A percentile compares a stretch with the other conserved stretches of the same genome.
These are phyloP conservation scores for Epichloe gansuensis DNA, from an alignment of 2,329 filamentous ascomycete species.

Conservation along the genomic window DNA sequence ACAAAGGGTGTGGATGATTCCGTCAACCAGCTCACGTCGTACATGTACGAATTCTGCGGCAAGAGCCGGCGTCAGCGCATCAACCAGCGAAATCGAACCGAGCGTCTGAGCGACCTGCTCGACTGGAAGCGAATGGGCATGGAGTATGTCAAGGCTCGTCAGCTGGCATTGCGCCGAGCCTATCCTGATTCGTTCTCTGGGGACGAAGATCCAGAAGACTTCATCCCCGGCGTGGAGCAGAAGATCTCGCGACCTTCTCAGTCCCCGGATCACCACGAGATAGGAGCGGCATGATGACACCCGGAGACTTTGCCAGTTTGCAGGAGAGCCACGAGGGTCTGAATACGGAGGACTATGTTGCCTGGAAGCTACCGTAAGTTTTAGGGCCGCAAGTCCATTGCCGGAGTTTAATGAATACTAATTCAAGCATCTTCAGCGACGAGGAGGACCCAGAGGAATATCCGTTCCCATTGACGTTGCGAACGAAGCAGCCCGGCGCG, in stretches of 20 bases:
- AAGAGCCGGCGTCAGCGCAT: slow-evolving; percentile 96
- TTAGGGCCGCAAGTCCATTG: not conserved
- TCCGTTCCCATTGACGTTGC: slow-evolving; percentile 46
- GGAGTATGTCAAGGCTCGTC: slow-evolving; percentile 96
- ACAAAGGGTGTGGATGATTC: slow-evolving; percentile 95
- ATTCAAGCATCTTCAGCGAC: slow-evolving; percentile 42
- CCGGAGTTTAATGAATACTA: not conserved
- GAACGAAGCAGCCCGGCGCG: slow-evolving; percentile 35
- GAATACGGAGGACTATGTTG: slow-evolving; percentile 93
- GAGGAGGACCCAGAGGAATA: slow-evolving; percentile 82
- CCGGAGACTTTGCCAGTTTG: slow-evolving; percentile 90
- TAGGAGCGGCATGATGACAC: slow-evolving; percentile 95
- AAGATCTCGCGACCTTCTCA: slow-evolving; percentile 92
- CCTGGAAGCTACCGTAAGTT: slow-evolving; percentile 95
- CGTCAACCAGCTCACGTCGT: slow-evolving; percentile 80
- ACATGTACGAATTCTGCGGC: slow-evolving; percentile 83
- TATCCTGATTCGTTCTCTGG: slow-evolving; percentile 78
- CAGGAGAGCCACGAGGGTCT: slow-evolving; percentile 90
- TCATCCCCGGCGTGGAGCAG: slow-evolving; percentile 83
- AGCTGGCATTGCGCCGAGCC: slow-evolving; percentile 79
- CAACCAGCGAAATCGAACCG: slow-evolving; percentile 95
- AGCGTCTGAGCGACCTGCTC: slow-evolving; percentile 83
- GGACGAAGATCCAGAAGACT: slow-evolving; percentile 74
- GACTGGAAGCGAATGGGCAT: slow-evolving; percentile 99
- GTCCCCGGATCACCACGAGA: slow-evolving; percentile 88